Percentiles rank a stretch among this genome's conserved stretches.
Evolutionary conservation across 805 yeast genomes (phyloP).

Genomic region (Sugiyamaella chiloensis): DNA sequence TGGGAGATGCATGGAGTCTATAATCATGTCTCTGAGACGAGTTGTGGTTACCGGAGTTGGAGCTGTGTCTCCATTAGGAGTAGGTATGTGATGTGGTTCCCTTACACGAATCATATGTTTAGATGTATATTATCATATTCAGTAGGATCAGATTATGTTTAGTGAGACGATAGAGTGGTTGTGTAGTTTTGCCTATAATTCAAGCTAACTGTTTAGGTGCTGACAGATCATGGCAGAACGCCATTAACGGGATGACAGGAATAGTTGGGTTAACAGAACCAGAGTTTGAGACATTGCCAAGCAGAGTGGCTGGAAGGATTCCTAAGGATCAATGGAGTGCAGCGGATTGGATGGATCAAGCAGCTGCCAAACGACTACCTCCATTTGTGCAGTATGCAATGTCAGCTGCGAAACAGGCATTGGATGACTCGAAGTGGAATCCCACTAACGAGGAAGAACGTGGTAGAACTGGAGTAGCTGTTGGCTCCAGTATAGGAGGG

Average conservation of each 20-base stretch:
- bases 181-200: too few relatives aligned
- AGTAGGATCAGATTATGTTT: neutral
- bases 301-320: conserved; percentile 72
- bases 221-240: conserved; percentile 33
- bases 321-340: conserved; percentile 52
- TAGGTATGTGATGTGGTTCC: conserved; percentile 52
- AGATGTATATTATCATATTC: neutral
- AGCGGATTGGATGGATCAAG: conserved; percentile 45
- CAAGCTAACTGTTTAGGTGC: conserved; percentile 46
- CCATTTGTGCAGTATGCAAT: conserved; percentile 74
- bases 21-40: conserved; percentile 38
- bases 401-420: conserved; percentile 73
- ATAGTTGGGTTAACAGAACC: conserved; percentile 41
- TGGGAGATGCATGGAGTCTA: too few relatives aligned
- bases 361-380: conserved; percentile 62
- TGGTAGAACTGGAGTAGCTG: conserved; percentile 55
- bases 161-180: neutral
- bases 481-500: conserved; percentile 93
- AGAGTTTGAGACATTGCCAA: conserved; percentile 56
- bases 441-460: conserved; percentile 35
- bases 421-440: conserved; percentile 59
- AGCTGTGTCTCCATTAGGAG: conserved; percentile 80
- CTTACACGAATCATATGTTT: too few relatives aligned
- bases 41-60: conserved; percentile 95
- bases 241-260: conserved; percentile 35